phyloP scores from a whole-genome alignment of 805 yeast species.

The Debaryomyces castellii region DNA sequence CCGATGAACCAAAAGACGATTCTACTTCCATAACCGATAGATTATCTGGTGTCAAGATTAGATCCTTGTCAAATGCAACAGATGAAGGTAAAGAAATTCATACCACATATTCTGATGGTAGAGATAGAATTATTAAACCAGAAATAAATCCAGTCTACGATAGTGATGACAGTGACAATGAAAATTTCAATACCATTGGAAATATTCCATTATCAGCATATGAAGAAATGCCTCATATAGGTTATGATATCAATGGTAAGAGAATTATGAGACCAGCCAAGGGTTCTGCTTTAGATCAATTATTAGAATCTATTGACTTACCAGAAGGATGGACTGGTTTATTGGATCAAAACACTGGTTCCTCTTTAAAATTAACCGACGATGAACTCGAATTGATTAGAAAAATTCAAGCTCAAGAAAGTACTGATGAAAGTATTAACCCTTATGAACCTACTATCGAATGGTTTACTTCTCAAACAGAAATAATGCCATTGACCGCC shows the following conservation, averaged over 20 bases:
- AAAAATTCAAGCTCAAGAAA: constrained; percentile 81
- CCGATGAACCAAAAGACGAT: constrained; percentile 56
- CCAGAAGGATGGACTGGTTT: constrained; percentile 99
- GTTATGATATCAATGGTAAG: constrained; percentile 95
- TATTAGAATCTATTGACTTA: constrained; percentile 85
- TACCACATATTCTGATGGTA: constrained; percentile 73
- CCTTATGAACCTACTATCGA: constrained; percentile 94
- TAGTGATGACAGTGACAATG: constrained; percentile 88
- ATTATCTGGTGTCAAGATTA: constrained; percentile 53
- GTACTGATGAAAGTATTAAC: constrained; percentile 73
- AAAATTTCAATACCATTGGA: constrained; percentile 82
- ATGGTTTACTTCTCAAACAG: constrained; percentile 87
- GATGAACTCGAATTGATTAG: constrained; percentile 89
- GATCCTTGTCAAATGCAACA: constrained; percentile 43
- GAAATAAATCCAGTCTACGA: constrained; percentile 95
- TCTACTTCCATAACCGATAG: constrained; percentile 51
- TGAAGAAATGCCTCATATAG: constrained; percentile 96
- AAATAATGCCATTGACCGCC: constrained; percentile 88
- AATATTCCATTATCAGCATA: constrained; percentile 90
- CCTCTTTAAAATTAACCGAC: constrained; percentile 72
- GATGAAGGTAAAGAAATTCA: constrained; percentile 32
- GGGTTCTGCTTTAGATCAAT: constrained; percentile 89
- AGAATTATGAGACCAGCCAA: constrained; percentile 98
- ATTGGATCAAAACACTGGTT: constrained; percentile 85
- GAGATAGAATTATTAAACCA: constrained; percentile 73